phyloP scores from a whole-genome alignment of 2,329 filamentous ascomycete species.

The Thielaviopsis punctulata region DNA sequence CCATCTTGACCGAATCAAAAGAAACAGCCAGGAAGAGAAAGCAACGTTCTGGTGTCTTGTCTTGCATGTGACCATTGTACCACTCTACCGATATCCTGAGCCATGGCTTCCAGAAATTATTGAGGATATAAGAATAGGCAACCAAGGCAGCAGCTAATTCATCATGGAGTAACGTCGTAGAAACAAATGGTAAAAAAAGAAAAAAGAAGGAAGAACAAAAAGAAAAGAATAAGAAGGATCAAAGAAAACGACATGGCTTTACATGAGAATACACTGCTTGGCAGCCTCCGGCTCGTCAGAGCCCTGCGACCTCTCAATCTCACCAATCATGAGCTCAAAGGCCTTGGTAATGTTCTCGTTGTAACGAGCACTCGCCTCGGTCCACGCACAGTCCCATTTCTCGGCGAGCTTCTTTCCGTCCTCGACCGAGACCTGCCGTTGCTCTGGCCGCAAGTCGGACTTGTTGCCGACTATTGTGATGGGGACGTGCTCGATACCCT shows the following conservation, averaged over 20 bases:
- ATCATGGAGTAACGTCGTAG: too few species aligned
- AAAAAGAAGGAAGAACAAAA: background rate
- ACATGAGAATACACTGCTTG: constrained; percentile 80
- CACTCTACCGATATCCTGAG: background rate
- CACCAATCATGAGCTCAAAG: constrained; percentile 83
- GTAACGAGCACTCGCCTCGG: constrained; percentile 83
- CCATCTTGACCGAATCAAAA: background rate
- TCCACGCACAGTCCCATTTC: constrained; percentile 83
- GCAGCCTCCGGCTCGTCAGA: constrained; percentile 67
- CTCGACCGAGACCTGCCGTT: constrained; percentile 75
- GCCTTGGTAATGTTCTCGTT: constrained; percentile 86
- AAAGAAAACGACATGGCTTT: constrained; percentile 18
- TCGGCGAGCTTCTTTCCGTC: constrained; percentile 73
- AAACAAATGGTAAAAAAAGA: background rate
- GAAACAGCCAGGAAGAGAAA: background rate
- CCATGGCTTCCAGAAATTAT: background rate
- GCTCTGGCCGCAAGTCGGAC: constrained; percentile 79
- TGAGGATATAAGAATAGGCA: background rate
- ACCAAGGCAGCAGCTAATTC: background rate
- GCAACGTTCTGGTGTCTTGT: background rate
- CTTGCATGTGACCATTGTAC: background rate
- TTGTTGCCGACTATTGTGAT: constrained; percentile 96
- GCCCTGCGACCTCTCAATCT: constrained; percentile 90
- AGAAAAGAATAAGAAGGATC: too few species aligned
- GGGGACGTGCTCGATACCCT: constrained; percentile 86